phyloP scores from a whole-genome alignment of 1,139 yeast species.

The Candida frijolesensis region DNA sequence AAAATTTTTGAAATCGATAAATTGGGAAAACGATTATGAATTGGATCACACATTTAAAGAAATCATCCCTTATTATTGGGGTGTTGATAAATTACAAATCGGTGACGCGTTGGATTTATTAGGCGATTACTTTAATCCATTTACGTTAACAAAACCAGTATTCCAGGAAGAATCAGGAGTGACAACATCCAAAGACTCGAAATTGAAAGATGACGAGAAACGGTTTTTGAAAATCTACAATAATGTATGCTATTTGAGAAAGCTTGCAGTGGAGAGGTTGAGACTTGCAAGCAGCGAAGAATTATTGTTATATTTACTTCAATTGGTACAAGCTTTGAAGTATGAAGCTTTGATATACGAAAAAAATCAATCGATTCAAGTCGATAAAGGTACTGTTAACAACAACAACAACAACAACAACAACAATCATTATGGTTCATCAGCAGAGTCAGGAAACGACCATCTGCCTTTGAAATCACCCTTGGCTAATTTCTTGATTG shows the following conservation, averaged over 20 bases:
- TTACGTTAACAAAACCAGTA: conserved; percentile 28
- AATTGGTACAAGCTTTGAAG: conserved; percentile 88
- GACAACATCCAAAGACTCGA: conserved; percentile 11
- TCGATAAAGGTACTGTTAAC: conserved; percentile 1
- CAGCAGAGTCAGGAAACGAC: conserved; percentile 3
- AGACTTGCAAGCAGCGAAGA: conserved; percentile 80
- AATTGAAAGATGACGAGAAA: conserved; percentile 30
- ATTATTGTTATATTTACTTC: conserved; percentile 77
- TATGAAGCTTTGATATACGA: conserved; percentile 53
- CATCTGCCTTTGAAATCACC: conserved; percentile 47
- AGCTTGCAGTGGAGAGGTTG: conserved; percentile 86
- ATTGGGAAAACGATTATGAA: conserved; percentile 86
- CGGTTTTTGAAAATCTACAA: conserved; percentile 34
- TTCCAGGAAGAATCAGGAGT: conserved; percentile 10
- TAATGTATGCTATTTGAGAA: conserved; percentile 54
- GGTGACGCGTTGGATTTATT: conserved; percentile 91
- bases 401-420: conserved; percentile 13
- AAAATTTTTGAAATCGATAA: conserved; percentile 82
- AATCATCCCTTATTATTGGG: conserved; percentile 47
- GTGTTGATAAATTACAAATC: conserved; percentile 73
- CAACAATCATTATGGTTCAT: too few species aligned
- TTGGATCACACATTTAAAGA: conserved; percentile 73
- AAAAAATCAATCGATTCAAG: conserved; percentile 9
- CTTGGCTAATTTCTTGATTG: conserved; percentile 76
- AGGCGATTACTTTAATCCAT: conserved; percentile 66